phyloP scores from a whole-genome alignment of 2,329 filamentous ascomycete species.

The Exophiala dermatitidis region DNA sequence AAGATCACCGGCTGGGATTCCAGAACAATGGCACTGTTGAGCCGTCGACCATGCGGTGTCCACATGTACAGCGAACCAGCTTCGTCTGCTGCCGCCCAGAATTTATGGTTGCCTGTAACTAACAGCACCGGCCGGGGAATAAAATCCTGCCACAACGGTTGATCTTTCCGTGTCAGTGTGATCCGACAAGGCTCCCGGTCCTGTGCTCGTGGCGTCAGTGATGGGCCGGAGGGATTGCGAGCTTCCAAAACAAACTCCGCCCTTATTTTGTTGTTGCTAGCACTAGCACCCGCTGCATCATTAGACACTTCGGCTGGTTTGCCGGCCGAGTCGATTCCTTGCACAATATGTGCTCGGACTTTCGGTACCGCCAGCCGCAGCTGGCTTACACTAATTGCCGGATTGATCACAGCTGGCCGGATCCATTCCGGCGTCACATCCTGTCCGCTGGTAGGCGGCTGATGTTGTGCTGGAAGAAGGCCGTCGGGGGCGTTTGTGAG shows the following conservation, averaged over 20 bases:
- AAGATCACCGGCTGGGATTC: slow-evolving; percentile 92
- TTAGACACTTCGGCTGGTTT: slow-evolving; percentile 36
- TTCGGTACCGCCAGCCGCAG: slow-evolving; percentile 81
- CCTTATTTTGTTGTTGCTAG: slow-evolving; percentile 40
- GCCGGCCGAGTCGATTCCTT: slow-evolving; percentile 59
- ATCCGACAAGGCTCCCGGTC: slow-evolving; percentile 77
- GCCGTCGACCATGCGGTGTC: slow-evolving; percentile 81
- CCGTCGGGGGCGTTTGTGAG: slow-evolving; percentile 71
- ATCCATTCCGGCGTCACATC: slow-evolving; percentile 73
- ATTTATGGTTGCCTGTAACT: slow-evolving; percentile 78
- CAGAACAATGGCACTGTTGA: slow-evolving; percentile 76
- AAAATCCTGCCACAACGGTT: slow-evolving; percentile 87
- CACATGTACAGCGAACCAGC: slow-evolving; percentile 85
- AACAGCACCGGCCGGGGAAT: slow-evolving; percentile 80
- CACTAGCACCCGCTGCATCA: slow-evolving; percentile 27
- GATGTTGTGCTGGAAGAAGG: slow-evolving; percentile 64
- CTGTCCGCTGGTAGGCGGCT: slow-evolving; percentile 53
- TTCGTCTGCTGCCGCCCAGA: slow-evolving; percentile 90
- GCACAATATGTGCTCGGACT: slow-evolving; percentile 71
- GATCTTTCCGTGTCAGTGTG: slow-evolving; percentile 70
- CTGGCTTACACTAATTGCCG: slow-evolving; percentile 72
- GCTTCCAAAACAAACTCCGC: slow-evolving; percentile 80
- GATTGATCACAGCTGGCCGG: slow-evolving; percentile 78
- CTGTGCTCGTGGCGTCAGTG: slow-evolving; percentile 53
- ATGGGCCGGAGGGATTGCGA: slow-evolving; percentile 63